These are phyloP conservation scores for Ophiostoma triangulosporum DNA, from an alignment of 2,329 filamentous ascomycete species.

Conservation along the genomic window DNA sequence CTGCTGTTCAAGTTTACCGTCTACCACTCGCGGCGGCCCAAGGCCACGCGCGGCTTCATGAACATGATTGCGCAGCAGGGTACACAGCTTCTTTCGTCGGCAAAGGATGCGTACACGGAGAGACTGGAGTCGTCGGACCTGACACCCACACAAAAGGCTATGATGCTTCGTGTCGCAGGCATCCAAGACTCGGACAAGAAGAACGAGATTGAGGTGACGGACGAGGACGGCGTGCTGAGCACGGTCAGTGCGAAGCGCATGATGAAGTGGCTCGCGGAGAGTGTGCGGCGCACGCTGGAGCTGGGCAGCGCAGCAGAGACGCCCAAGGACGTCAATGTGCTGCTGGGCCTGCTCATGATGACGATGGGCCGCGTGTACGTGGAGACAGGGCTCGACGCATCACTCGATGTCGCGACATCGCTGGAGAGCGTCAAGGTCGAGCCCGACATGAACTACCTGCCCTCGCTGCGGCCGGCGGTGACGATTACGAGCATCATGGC, in stretches of 20 bases:
- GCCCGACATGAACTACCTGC: conserved; percentile 76
- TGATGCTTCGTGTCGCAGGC: conserved; percentile 81
- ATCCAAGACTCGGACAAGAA: conserved; percentile 65
- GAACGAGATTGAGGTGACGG: conserved; percentile 79
- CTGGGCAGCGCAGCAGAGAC: conserved; percentile 79
- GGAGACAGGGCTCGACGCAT: conserved; percentile 54
- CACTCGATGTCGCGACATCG: conserved; percentile 56
- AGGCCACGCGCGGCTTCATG: conserved; percentile 83
- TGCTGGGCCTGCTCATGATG: conserved; percentile 70
- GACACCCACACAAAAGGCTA: conserved; percentile 74
- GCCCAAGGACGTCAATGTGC: conserved; percentile 79
- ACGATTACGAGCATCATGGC: conserved; percentile 88
- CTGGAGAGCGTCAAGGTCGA: conserved; percentile 73
- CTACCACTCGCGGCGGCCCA: conserved; percentile 82
- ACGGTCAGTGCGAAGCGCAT: conserved; percentile 89
- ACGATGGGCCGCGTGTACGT: conserved; percentile 78
- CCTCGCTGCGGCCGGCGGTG: conserved; percentile 65
- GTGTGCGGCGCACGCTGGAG: conserved; percentile 80
- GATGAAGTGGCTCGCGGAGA: conserved; percentile 94
- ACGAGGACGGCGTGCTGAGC: conserved; percentile 75
- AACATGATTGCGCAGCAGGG: conserved; percentile 81
- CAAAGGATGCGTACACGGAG: conserved; percentile 83
- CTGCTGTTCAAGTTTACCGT: conserved; percentile 92
- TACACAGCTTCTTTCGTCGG: conserved; percentile 74
- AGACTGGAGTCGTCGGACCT: conserved; percentile 80